Base-by-base conservation (phyloP, 139 green algal genomes). In the Medakamo hakoo region DNA sequence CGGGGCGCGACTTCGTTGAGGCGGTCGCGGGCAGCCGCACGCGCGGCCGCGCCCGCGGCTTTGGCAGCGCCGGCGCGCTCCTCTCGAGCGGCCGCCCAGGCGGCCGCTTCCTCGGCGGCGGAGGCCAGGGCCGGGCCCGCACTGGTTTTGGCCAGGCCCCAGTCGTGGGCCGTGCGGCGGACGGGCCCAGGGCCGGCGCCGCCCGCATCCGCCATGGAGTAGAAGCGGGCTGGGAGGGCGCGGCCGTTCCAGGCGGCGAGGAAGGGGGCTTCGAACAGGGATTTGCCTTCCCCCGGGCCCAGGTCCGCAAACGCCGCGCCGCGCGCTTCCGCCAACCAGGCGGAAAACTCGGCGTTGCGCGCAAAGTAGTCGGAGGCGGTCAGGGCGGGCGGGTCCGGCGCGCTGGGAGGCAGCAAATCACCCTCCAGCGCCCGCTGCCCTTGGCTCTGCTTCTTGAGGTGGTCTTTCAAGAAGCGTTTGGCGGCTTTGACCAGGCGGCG, bases 261-360 rank as follows among this genome's bases (percentile, higher is more conserved):
- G 69, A 88, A 88, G n/a, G n/a, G n/a, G 21, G 83, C 74, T 4
- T 64, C 60, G 55, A 89, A 89, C 24, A 76, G 25, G n/a, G 56
- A 55, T 1, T 68, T 72, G 20, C 62, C 66, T 27, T 76, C 66
- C 29, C 83, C 74, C 2, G 78, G 66, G 9, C 40, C 64, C 57
- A 86, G 64, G 27, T 87, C 76, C 55, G 70, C 82, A 65, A 86
- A 87, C 24, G 69, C 70, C 23, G 66, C 62, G 26, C 68, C 57
- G 3, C 60, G 63, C 27, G 68, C 49, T 30, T 86, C 76, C 59
- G 62, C 55, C 60, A 88, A 67, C 76, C 81, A 88, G 4, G 65
- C 59, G 0, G 64, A 70, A 67, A 88, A 88, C 67, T 88, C 80
- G 4, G 73, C 49, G 48, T 79, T 77, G 4, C 65, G 68, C 0